Conservation (phyloP, 768 basidiomycete species). For the Macrolepiota albuminosa region DNA sequence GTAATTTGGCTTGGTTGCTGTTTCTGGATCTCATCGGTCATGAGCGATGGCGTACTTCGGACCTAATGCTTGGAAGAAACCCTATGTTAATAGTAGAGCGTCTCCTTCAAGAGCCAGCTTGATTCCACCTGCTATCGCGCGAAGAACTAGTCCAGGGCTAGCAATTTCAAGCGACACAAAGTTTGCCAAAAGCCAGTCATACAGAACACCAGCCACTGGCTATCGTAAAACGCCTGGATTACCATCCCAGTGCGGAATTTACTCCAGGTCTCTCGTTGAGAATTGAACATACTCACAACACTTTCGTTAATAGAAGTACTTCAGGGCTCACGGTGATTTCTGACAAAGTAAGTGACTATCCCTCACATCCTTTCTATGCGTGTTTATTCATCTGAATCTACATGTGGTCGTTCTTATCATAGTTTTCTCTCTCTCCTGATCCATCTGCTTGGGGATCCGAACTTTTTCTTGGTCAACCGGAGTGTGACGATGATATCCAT, state of each 20-base stretch:
- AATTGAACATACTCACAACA: not conserved
- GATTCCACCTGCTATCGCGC: slow-evolving; percentile 28
- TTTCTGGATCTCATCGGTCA: not conserved
- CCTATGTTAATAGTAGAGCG: slow-evolving; percentile 32
- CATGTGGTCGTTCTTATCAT: not conserved
- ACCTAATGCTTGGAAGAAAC: slow-evolving; percentile 36
- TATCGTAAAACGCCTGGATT: slow-evolving; percentile 9
- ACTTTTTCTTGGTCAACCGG: slow-evolving; percentile 48
- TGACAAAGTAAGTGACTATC: slow-evolving; percentile 42
- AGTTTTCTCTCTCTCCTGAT: slow-evolving; percentile 76
- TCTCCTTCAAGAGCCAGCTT: slow-evolving; percentile 52
- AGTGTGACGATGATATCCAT: slow-evolving; percentile 70
- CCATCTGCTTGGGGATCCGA: slow-evolving; percentile 70
- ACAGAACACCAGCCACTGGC: not conserved
- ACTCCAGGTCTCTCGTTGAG: not conserved
- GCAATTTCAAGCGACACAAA: slow-evolving; percentile 32
- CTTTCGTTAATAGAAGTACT: not conserved
- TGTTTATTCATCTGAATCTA: not conserved
- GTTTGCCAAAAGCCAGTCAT: slow-evolving; percentile 22
- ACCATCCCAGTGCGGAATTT: slow-evolving; percentile 1
- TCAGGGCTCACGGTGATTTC: slow-evolving; percentile 40
- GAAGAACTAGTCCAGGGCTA: slow-evolving; percentile 19
- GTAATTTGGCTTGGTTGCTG: not conserved
- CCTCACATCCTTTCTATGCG: slow-evolving; percentile 1
- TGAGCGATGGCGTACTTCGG: slow-evolving; percentile 26